Conservation (phyloP, 768 basidiomycete genomes). For the Pleurotus platypus region DNA sequence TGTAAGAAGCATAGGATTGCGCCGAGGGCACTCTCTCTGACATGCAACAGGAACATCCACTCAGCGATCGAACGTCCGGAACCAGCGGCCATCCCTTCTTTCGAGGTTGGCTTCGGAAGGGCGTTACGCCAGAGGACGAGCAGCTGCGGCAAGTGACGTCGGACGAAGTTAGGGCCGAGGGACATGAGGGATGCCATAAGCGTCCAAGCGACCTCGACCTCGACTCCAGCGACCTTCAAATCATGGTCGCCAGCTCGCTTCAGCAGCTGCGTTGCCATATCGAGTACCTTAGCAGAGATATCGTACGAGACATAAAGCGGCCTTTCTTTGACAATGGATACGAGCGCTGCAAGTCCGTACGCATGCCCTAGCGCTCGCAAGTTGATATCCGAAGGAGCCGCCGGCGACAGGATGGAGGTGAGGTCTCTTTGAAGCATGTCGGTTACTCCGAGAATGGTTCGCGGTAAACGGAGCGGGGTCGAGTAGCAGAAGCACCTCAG, state of each 20-base stretch:
- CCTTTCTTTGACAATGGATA: slow-evolving; percentile 80
- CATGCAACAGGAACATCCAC: slow-evolving; percentile 88
- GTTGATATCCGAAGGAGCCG: slow-evolving; percentile 66
- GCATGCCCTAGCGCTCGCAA: slow-evolving; percentile 81
- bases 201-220: slow-evolving; percentile 94
- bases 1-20: slow-evolving; percentile 86
- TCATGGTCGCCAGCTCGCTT: slow-evolving; percentile 92
- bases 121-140: slow-evolving; percentile 98
- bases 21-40: slow-evolving; percentile 86
- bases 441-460: slow-evolving; percentile 70
- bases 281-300: slow-evolving; percentile 84
- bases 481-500: slow-evolving; percentile 89
- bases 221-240: slow-evolving; percentile 72
- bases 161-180: slow-evolving; percentile 90
- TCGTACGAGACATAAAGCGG: slow-evolving; percentile 96
- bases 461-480: slow-evolving; percentile 81
- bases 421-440: slow-evolving; percentile 87
- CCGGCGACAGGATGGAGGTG: slow-evolving; percentile 65
- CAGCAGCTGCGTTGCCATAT: slow-evolving; percentile 85
- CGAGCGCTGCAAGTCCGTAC: slow-evolving; percentile 83
- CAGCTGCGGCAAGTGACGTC: slow-evolving; percentile 88
- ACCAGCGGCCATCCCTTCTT: slow-evolving; percentile 57
- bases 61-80: slow-evolving; percentile 68
- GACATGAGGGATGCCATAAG: slow-evolving; percentile 87
- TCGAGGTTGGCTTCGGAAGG: slow-evolving; percentile 89